Evolutionary conservation across 2,329 filamentous ascomycete species (phyloP).

Genomic region (Diaporthe batatas): DNA sequence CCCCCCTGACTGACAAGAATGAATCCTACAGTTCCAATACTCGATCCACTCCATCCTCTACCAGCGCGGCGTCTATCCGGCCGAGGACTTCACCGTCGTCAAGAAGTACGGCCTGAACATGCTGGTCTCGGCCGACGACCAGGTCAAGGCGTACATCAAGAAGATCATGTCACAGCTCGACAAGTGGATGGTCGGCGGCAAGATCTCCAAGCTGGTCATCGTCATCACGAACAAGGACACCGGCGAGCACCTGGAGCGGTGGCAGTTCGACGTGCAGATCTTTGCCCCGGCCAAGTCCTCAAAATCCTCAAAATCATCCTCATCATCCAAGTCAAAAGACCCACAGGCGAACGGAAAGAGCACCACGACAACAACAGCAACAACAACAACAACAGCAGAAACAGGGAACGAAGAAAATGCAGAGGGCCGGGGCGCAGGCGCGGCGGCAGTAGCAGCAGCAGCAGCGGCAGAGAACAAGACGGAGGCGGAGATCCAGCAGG

Average conservation of each 20-base stretch:
- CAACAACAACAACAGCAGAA: conserved; percentile 40
- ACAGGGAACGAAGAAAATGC: conserved; percentile 30
- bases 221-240: conserved; percentile 98
- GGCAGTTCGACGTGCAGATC: conserved; percentile 91
- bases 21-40: conserved; percentile 82
- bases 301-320: conserved; percentile 68
- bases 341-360: conserved; percentile 57
- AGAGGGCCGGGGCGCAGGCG: neutral
- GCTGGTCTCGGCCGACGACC: conserved; percentile 95
- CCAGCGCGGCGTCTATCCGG: conserved; percentile 87
- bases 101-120: conserved; percentile 99
- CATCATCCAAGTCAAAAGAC: conserved; percentile 69
- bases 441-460: conserved; percentile 38
- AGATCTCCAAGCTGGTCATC: conserved; percentile 96
- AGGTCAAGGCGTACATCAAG: conserved; percentile 99
- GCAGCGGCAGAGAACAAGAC: conserved; percentile 77
- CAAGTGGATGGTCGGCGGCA: conserved; percentile 97
- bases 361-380: conserved; percentile 34
- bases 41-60: conserved; percentile 97
- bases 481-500: conserved; percentile 92
- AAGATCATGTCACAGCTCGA: conserved; percentile 98
- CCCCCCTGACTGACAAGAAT: conserved; percentile 38
- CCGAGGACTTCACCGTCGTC: conserved; percentile 96
- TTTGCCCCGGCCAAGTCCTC: conserved; percentile 53
- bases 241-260: conserved; percentile 94